Percentiles rank a stretch among this genome's conserved stretches.
Evolutionary conservation across 2,329 filamentous ascomycete genomes (phyloP).

Genomic region (Grosmannia serpens): DNA sequence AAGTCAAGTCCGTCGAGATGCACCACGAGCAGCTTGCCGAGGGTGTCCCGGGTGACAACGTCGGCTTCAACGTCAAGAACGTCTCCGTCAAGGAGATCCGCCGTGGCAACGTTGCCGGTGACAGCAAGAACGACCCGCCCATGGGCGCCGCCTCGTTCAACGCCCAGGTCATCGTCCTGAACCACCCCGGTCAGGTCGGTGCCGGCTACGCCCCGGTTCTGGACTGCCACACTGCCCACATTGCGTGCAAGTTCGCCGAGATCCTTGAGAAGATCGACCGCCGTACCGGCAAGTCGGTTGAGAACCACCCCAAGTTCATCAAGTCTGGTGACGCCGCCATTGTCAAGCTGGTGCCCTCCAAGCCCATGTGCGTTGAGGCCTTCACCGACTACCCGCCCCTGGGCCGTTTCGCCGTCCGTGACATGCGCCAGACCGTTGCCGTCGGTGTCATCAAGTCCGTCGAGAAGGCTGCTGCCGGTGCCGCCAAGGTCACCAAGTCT

Average conservation of each 20-base stretch:
- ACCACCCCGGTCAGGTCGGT: constrained; percentile 99
- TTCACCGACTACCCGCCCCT: constrained; percentile 99
- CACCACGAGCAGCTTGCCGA: constrained; percentile 97
- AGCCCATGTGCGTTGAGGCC: constrained; percentile 99
- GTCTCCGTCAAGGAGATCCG: constrained; percentile 99
- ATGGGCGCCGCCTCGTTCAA: constrained; percentile 85
- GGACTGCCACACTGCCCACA: constrained; percentile 99
- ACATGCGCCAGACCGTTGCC: constrained; percentile 86
- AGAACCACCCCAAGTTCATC: constrained; percentile 95
- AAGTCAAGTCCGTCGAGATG: constrained; percentile 99
- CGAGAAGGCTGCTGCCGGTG: constrained; percentile 45
- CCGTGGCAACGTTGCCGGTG: constrained; percentile 99
- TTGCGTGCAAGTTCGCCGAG: constrained; percentile 99
- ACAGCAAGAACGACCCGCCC: constrained; percentile 99
- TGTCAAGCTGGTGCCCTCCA: constrained; percentile 99
- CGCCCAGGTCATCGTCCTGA: constrained; percentile 99
- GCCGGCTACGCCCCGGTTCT: constrained; percentile 98
- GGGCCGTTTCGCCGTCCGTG: constrained; percentile 99
- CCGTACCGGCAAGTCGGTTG: constrained; percentile 97
- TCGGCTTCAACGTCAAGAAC: constrained; percentile 99
- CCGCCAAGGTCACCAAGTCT: constrained; percentile 60
- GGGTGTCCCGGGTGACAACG: constrained; percentile 98
- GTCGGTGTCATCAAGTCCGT: constrained; percentile 93
- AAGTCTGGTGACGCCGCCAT: constrained; percentile 99
- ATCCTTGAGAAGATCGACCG: constrained; percentile 99